Percentiles rank a stretch among this genome's conserved stretches.
phyloP scores from a whole-genome alignment of 805 yeast genomes.

The Kazachstania africana region DNA sequence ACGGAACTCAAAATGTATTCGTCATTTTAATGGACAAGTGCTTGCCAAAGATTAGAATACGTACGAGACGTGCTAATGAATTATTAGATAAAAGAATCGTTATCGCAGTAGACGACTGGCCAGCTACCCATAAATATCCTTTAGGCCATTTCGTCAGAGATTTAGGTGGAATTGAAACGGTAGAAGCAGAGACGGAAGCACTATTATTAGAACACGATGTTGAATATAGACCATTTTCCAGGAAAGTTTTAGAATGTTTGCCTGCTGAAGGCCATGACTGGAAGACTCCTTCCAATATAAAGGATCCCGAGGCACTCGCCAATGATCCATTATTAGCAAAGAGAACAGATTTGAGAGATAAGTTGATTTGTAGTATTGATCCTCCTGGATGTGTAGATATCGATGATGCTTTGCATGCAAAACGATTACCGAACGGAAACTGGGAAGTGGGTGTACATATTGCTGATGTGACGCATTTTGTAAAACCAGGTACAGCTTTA shows the following conservation, averaged over 20 bases:
- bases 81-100: slow-evolving; percentile 85
- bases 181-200: slow-evolving; percentile 94
- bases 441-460: slow-evolving; percentile 97
- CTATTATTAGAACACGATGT: slow-evolving; percentile 88
- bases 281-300: slow-evolving; percentile 65
- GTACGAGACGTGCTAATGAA: slow-evolving; percentile 76
- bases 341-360: slow-evolving; percentile 79
- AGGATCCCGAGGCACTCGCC: slow-evolving; percentile 41
- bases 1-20: slow-evolving; percentile 67
- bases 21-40: slow-evolving; percentile 82
- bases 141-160: slow-evolving; percentile 89
- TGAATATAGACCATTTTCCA: slow-evolving; percentile 90
- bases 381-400: slow-evolving; percentile 98
- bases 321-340: slow-evolving; percentile 37
- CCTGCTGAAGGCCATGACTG: slow-evolving; percentile 91
- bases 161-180: slow-evolving; percentile 82
- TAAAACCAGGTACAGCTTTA: slow-evolving; percentile 80
- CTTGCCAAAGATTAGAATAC: slow-evolving; percentile 75
- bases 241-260: slow-evolving; percentile 80
- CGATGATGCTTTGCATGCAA: slow-evolving; percentile 94
- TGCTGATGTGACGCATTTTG: slow-evolving; percentile 97
- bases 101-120: slow-evolving; percentile 89
- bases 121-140: slow-evolving; percentile 69
- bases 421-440: slow-evolving; percentile 76
- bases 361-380: slow-evolving; percentile 87